Evolutionary conservation across 192 early-diverging fungal species (phyloP), one percentile per base, ranked within the genome.

Genomic region (Linnemannia zychae): DNA sequence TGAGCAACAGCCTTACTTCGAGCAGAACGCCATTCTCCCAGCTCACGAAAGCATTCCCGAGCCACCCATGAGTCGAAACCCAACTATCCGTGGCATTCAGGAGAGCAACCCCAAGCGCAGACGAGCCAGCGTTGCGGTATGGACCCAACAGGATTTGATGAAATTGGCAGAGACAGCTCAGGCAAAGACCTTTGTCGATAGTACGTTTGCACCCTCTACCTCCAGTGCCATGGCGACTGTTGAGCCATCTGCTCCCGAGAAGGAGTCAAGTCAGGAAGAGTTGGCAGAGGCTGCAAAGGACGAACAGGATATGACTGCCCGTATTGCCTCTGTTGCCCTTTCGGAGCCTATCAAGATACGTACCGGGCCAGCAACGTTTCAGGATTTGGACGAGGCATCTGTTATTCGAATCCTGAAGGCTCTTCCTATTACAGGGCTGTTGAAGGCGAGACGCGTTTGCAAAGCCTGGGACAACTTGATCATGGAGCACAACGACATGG

Each of bases 71-170:
- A 78, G 73, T 17, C 82, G 86, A 5, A 77, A 81, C 33, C 85
- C 78, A n/a, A 78, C 88, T 1, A 86, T 89, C 15, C 69, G 68
- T 12, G 69, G 82, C 20, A 50, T 90, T 1, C 79, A 83, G 34
- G 75, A 78, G 31, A 82, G 78, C n/a, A 87, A 72, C 20, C 87
- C 80, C 0, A 79, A 84, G 49, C 81, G 82, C 48, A 63, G 95
- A 52, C 84, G 95, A 24, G 93, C 89, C 31, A 95, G 93, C 66
- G 94, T 96, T 11, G 95, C 95, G 4, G 95, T 96, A 2, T 96
- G 95, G 95, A 87, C 92, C 0, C 95, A 96, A 72, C 92, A 93
- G 53, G 81, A 91, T 16, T 79, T 96, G 6, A 80, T 94, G 74
- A 91, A 93, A 72, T 82, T 96, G 63, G 94, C 93, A 12, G 91